Conservation (phyloP, 179 eudicot species). For the Heliamphora pulchella region DNA sequence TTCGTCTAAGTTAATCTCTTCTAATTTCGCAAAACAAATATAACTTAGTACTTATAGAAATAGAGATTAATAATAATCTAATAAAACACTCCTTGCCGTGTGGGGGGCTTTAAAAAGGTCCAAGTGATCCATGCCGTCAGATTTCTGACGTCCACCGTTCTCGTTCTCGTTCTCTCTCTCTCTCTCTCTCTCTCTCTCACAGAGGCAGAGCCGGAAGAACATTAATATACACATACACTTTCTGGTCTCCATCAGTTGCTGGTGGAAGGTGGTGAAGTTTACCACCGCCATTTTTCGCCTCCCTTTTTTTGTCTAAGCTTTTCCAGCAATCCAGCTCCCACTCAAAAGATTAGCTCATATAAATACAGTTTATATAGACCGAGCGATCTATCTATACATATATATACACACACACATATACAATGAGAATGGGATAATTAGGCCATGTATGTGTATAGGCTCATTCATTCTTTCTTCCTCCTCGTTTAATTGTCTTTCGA, state of each 20-base stretch:
- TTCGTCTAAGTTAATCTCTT: too few species aligned
- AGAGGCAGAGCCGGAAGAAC: conserved; percentile 4
- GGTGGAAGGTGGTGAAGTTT: conserved; percentile 25
- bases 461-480: not conserved
- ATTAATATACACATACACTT: not conserved
- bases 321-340: conserved; percentile 26
- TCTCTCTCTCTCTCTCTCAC: conserved; percentile 8
- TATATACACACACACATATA: not conserved
- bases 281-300: conserved; percentile 26
- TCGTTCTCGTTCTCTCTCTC: conserved; percentile 4
- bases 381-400: not conserved
- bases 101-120: conserved; percentile 22
- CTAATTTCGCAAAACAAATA: not conserved
- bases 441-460: not conserved
- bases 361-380: not conserved
- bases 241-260: conserved; percentile 31
- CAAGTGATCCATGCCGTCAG: conserved; percentile 24
- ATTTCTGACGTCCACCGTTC: conserved; percentile 13
- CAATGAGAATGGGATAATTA: not conserved
- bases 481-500: not conserved
- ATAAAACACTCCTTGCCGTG: conserved; percentile 14
- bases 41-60: not conserved
- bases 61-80: not conserved
- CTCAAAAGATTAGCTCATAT: conserved; percentile 2
- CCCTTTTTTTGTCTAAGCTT: conserved; percentile 19